A percentile compares a stretch with the other conserved stretches of the same genome.
phyloP scores from a whole-genome alignment of 2,329 filamentous ascomycete genomes.

The Xylariaceae sp. region DNA sequence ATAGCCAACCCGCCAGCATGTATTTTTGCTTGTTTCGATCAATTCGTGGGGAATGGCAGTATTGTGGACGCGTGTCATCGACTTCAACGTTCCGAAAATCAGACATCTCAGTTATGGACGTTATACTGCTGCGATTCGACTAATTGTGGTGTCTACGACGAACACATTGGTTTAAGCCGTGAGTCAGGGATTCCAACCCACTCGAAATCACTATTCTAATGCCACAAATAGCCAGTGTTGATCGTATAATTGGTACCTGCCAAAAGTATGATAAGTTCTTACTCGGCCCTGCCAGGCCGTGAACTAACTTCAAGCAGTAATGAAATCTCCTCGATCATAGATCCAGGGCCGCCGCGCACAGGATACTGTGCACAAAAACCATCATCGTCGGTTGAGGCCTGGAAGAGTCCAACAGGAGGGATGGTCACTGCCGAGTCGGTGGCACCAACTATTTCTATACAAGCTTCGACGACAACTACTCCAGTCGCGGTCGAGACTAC shows the following conservation, averaged over 20 bases:
- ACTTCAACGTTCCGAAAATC: constrained; percentile 19
- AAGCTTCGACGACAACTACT: neutral
- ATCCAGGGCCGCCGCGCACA: constrained; percentile 20
- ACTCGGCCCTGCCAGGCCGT: neutral
- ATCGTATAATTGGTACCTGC: constrained; percentile 50
- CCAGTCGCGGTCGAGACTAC: neutral
- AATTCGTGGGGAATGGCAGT: constrained; percentile 17
- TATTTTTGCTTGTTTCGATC: constrained; percentile 23
- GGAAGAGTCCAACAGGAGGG: neutral
- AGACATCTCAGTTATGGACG: constrained; percentile 37
- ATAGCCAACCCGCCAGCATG: constrained; percentile 21
- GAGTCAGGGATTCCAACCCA: constrained; percentile 26
- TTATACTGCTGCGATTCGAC: constrained; percentile 53
- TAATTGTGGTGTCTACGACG: constrained; percentile 47
- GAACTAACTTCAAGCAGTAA: constrained; percentile 21
- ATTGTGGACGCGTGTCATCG: constrained; percentile 24
- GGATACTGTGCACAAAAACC: constrained; percentile 11
- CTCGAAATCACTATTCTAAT: constrained; percentile 7
- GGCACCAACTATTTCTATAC: neutral
- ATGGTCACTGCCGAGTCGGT: neutral
- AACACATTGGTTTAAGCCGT: constrained; percentile 42
- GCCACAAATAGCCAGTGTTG: constrained; percentile 44
- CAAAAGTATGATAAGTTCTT: constrained; percentile 40
- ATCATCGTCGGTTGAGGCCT: too few species aligned
- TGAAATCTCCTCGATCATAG: constrained; percentile 26